These are phyloP conservation scores for Dictyostelium purpureum DNA, from an alignment of 78 protist species.

Conservation along the genomic window DNA sequence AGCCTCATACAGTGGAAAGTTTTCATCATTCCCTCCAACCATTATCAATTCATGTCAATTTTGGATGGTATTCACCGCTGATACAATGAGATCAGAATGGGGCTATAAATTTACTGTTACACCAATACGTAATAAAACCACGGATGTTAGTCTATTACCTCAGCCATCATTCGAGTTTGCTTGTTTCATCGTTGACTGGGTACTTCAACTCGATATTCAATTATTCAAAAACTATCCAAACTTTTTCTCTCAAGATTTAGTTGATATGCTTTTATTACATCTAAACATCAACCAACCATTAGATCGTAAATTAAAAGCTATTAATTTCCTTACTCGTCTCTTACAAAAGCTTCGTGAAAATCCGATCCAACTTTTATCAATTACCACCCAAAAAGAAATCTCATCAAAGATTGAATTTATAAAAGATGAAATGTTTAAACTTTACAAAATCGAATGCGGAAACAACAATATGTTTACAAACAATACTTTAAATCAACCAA, in stretches of 20 bases:
- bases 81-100: conserved; percentile 51
- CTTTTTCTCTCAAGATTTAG: conserved; percentile 13
- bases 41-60: conserved; percentile 25
- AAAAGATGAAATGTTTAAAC: conserved; percentile 48
- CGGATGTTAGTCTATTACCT: conserved; percentile 32
- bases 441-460: conserved; percentile 4
- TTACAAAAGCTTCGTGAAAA: neutral
- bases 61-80: conserved; percentile 35
- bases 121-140: conserved; percentile 22
- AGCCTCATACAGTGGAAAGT: conserved; percentile 40
- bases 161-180: conserved; percentile 70
- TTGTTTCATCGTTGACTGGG: conserved; percentile 48
- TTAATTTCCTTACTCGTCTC: conserved; percentile 30
- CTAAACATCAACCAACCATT: conserved; percentile 4
- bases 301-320: conserved; percentile 53
- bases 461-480: neutral
- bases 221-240: conserved; percentile 4
- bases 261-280: conserved; percentile 17
- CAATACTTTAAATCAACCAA: neutral
- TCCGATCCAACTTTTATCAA: neutral
- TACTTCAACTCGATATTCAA: conserved; percentile 29
- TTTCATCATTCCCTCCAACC: conserved; percentile 26
- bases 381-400: neutral
- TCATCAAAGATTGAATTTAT: conserved; percentile 4
- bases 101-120: conserved; percentile 65